Conservation (phyloP, 768 basidiomycete genomes). For the Leucocoprinus sp. region DNA sequence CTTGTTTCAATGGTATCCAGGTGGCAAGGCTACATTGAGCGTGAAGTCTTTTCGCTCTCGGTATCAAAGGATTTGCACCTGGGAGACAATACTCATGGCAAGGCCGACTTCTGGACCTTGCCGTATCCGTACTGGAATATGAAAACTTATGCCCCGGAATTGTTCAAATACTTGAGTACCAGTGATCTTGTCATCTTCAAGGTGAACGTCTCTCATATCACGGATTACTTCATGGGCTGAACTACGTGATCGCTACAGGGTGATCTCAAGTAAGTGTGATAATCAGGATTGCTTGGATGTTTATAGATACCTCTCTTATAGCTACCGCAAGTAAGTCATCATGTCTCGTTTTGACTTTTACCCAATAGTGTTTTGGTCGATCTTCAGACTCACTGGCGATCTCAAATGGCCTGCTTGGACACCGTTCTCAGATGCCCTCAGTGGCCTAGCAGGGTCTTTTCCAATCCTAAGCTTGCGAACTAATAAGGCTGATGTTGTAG, state of each 20-base stretch:
- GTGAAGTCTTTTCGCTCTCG: slow-evolving; percentile 66
- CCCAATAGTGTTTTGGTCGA: neutral
- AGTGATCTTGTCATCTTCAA: slow-evolving; percentile 82
- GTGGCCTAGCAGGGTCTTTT: slow-evolving; percentile 73
- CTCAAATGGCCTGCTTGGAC: slow-evolving; percentile 60
- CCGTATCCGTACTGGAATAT: slow-evolving; percentile 75
- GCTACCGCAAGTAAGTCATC: slow-evolving; percentile 72
- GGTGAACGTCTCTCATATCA: slow-evolving; percentile 25
- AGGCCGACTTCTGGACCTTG: slow-evolving; percentile 62
- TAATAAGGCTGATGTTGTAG: slow-evolving; percentile 92
- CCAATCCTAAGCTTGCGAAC: slow-evolving; percentile 82
- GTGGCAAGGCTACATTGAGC: slow-evolving; percentile 65
- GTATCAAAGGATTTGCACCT: slow-evolving; percentile 53
- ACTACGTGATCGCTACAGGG: slow-evolving; percentile 38
- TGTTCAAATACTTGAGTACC: slow-evolving; percentile 42
- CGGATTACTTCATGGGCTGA: neutral
- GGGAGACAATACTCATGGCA: slow-evolving; percentile 28
- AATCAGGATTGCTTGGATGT: neutral
- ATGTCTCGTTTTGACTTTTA: neutral
- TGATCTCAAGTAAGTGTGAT: slow-evolving; percentile 74
- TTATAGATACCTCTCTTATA: slow-evolving; percentile 21
- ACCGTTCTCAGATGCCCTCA: slow-evolving; percentile 25
- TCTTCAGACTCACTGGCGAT: slow-evolving; percentile 77
- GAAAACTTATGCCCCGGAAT: slow-evolving; percentile 38
- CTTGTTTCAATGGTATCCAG: slow-evolving; percentile 56